phyloP scores from a whole-genome alignment of 768 basidiomycete species.

The Artomyces pyxidatus region DNA sequence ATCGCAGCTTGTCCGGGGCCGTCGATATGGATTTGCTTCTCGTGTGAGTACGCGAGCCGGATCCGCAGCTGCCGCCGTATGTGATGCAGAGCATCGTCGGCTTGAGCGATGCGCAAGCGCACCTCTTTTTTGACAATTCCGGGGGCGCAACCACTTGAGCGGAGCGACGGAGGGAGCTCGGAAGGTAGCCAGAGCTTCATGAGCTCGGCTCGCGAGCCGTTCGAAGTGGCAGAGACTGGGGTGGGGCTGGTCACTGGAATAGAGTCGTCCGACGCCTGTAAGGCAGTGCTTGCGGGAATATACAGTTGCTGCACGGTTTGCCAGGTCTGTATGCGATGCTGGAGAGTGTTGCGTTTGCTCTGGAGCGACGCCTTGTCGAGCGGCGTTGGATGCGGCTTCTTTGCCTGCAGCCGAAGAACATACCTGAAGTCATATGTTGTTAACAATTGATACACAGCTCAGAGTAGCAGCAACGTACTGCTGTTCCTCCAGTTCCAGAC shows the following conservation, averaged over 20 bases:
- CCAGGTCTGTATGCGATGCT: no score
- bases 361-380: no score
- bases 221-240: no score
- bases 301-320: no score
- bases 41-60: not conserved
- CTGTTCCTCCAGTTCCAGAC: not conserved
- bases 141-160: not conserved
- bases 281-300: no score
- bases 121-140: not conserved
- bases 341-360: no score
- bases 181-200: not conserved
- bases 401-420: no score
- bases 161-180: not conserved
- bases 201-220: no score
- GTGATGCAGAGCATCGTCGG: not conserved
- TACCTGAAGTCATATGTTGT: no score
- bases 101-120: not conserved
- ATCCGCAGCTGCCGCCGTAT: not conserved
- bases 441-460: not conserved
- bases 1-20: not conserved
- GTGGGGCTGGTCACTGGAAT: no score
- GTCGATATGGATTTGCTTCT: not conserved
- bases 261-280: no score
- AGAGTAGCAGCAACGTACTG: not conserved
- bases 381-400: no score